phyloP scores from a whole-genome alignment of 129 eudicot species.

The Flaveria linearis region DNA sequence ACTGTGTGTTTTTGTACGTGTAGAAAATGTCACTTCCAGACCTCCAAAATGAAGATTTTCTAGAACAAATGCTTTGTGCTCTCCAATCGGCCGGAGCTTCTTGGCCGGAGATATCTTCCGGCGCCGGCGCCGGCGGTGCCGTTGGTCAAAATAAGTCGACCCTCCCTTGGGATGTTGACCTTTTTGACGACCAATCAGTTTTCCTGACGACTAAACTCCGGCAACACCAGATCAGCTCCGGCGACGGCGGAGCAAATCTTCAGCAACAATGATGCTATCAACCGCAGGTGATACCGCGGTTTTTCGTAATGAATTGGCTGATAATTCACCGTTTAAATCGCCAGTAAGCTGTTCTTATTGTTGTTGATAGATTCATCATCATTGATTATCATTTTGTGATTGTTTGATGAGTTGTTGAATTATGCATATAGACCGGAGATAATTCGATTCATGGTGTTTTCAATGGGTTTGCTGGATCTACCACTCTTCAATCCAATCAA shows the following conservation, averaged over 20 bases:
- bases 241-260: slow-evolving; percentile 41
- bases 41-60: slow-evolving; percentile 55
- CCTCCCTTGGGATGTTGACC: slow-evolving; percentile 40
- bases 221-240: slow-evolving; percentile 64
- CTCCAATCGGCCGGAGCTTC: slow-evolving; percentile 53
- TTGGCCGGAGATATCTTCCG: slow-evolving; percentile 53
- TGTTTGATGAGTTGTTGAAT: neutral
- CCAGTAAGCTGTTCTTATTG: too few species aligned
- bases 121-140: neutral
- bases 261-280: slow-evolving; percentile 63
- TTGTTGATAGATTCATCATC: too few species aligned
- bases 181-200: slow-evolving; percentile 48
- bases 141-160: slow-evolving; percentile 9
- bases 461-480: slow-evolving; percentile 52
- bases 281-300: slow-evolving; percentile 28
- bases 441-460: slow-evolving; percentile 56
- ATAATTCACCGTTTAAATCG: slow-evolving; percentile 29
- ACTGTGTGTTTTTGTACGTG: slow-evolving; percentile 24
- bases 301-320: slow-evolving; percentile 30
- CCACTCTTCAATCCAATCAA: slow-evolving; percentile 48
- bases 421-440: slow-evolving; percentile 45
- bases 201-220: slow-evolving; percentile 53
- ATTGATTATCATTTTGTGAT: too few species aligned
- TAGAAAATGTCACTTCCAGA: slow-evolving; percentile 41
- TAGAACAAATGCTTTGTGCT: slow-evolving; percentile 72